Base-by-base conservation (phyloP, 495 filamentous ascomycete species). In the Entonaema liquescens region DNA sequence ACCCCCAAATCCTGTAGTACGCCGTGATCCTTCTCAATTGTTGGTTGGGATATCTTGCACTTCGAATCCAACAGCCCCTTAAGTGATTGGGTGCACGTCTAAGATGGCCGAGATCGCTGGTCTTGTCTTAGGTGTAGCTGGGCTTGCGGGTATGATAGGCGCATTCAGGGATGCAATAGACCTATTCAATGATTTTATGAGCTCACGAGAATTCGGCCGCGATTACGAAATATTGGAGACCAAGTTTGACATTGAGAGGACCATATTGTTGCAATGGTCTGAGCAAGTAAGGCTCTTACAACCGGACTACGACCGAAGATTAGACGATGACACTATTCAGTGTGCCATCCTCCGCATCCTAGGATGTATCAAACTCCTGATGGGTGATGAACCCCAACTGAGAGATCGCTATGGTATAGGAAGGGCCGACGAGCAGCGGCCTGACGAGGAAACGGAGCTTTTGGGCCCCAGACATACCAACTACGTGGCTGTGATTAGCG, bases 151-250 rank as follows among this genome's bases (percentile, higher is more conserved):
- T 3, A 28, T 63, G 33, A 58, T 73, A 25, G 58, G 77, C 38
- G 42, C 75, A n/a, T 78, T 74, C 40, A 76, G 73, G 25, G 62
- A 73, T 47, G 29, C 50, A 31, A 44, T 78, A n/a, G 76, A 78
- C 28, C 38, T 74, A 9, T 72, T 74, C 40, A 15, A 26, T 9
- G 6, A 33, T 29, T 35, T 79, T 21, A 26, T 47, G 17, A 44
- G 31, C 28, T 52, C 73, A 11, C 71, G 62, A 7, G 25, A 29
- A 19, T 56, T 79, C n/a, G 72, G 74, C 15, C 62, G 74, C 0
- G 74, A 79, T 33, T 78, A 73, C 59, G 71, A 74, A 56, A 70
- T 77, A 29, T 42, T 77, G 11, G 62, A 63, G 5, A 66, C 73
- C 2, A 77, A 77, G 62, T 19, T 79, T 2, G 70, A 77, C 50